phyloP scores from a whole-genome alignment of 176 grass and related monocot species.

The Bromus sterilis region DNA sequence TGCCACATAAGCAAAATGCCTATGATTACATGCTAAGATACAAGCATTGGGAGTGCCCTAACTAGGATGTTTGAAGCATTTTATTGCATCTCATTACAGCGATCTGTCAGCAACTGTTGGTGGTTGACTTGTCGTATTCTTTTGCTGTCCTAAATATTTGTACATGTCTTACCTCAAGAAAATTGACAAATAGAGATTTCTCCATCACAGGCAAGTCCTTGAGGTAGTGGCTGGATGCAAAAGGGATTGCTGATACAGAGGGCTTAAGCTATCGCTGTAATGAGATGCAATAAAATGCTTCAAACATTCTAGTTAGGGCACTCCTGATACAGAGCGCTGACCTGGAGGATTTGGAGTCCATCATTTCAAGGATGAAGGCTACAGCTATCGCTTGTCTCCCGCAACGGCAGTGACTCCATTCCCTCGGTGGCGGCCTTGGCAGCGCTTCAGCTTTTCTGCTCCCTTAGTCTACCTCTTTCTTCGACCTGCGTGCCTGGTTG shows the following conservation, averaged over 20 bases:
- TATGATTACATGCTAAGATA: too few relatives aligned
- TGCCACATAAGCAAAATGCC: too few relatives aligned
- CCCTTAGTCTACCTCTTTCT: too few relatives aligned
- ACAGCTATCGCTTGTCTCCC: too few relatives aligned
- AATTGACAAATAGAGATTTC: constrained; percentile 6
- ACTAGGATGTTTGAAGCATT: neutral
- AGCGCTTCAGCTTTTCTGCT: too few relatives aligned
- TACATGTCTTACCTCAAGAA: neutral
- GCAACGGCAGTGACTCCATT: too few relatives aligned
- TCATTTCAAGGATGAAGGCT: too few relatives aligned
- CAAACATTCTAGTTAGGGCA: neutral
- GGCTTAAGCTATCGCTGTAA: neutral
- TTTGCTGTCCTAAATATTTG: neutral
- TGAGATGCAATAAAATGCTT: neutral
- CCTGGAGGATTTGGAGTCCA: too few relatives aligned
- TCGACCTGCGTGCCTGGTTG: too few relatives aligned
- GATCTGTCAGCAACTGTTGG: neutral
- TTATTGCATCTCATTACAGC: neutral
- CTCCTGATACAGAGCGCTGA: too few relatives aligned
- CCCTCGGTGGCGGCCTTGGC: too few relatives aligned
- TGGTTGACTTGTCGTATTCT: neutral
- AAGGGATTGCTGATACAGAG: constrained; percentile 71
- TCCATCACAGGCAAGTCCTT: constrained; percentile 71
- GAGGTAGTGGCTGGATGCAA: constrained; percentile 83
- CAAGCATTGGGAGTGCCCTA: too few relatives aligned